Base-by-base conservation (phyloP, 345 rosid species). In the Cochlearia excelsa region DNA sequence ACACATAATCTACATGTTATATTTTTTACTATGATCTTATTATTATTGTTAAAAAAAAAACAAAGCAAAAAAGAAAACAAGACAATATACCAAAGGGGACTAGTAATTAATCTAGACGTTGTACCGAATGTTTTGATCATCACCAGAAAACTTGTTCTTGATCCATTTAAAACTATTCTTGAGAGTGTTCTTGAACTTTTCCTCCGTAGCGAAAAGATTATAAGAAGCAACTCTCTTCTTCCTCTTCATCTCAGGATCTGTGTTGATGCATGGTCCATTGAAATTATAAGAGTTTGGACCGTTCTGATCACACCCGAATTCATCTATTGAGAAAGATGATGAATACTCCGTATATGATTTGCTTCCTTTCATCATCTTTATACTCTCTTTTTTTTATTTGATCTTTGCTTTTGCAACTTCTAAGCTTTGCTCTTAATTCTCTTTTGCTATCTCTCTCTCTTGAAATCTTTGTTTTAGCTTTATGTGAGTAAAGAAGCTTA, bases 151-250 rank as follows among this genome's bases (percentile, higher is more conserved):
- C 77, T 92, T 92, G 82, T 50, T 80, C 82, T 92, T 86, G 82
- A 92, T 83, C 98, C 98, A 92, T 75, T 88, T 88, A 76, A 92
- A 83, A 78, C 96, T 84, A 77, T 58, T 88, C 64, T 85, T 82
- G 1, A 88, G 68, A 66, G 84, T 72, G 5, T 80, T 81, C 65
- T 92, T 92, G 41, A 92, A 74, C 77, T 88, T 92, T 29, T 82
- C 83, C 72, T 92, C 95, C 46, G 71, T 28, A 2, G 90, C 73
- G 28, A 80, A 84, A 10, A 81, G 77, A 49, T 92, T 88, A 65
- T 88, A 92, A 9, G 90, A 75, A 1, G 98, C 98, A 0, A 92
- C 70, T 67, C 96, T 82, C 81, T 83, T 92, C 91, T 81, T 88
- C 69, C 98, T 86, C 71, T 83, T 80, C 29, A 83, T 47, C 81